Base-by-base conservation (phyloP, 805 yeast genomes). In the Ogataea salicorniae region DNA sequence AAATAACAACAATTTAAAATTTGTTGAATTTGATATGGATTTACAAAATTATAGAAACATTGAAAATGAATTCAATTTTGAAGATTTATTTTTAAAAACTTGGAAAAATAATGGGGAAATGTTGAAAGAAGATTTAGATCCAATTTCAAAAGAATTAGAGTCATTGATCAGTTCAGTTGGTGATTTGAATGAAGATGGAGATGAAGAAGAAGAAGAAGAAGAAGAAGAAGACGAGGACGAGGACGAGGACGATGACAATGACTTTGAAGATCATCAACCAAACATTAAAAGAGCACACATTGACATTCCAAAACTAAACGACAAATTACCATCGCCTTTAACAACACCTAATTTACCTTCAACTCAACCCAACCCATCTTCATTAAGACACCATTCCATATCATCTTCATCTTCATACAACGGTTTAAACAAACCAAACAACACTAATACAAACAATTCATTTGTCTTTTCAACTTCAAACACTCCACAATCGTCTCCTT, bases 41-140 rank as follows among this genome's bases (percentile, higher is more conserved):
- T 76, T 83, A 22, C 83, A 81, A 46, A 68, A 67, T 41, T 81
- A 81, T 59, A 70, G 88, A 57, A 73, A 81, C 56, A 74, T 82
- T 40, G 84, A 80, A 44, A 66, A 66, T 40, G 84, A 79, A 1
- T 83, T 74, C 55, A 69, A 73, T 52, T 82, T 82, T 55, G 71
- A 71, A 48, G 62, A 63, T 16, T 48, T 71, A 42, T 67, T 66
- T 40, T 37, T 60, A 34, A 54, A 59, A 34, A 50, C 65, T 23
- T 57, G 62, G 55, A 49, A 55, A 39, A 66, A 66, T 49, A 60
- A 62, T 41, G 66, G 66, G 6, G 47, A 53, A 2, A 51, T 59
- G 46, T 50, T 52, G 2, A 29, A 38, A 15, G 52, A 53, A 14
- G 57, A 53, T 34, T 39, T 59, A 6, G 69, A 63, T 41, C 67